Evolutionary conservation across 2,329 filamentous ascomycete genomes (phyloP).

Genomic region (Fusarium coffeatum): DNA sequence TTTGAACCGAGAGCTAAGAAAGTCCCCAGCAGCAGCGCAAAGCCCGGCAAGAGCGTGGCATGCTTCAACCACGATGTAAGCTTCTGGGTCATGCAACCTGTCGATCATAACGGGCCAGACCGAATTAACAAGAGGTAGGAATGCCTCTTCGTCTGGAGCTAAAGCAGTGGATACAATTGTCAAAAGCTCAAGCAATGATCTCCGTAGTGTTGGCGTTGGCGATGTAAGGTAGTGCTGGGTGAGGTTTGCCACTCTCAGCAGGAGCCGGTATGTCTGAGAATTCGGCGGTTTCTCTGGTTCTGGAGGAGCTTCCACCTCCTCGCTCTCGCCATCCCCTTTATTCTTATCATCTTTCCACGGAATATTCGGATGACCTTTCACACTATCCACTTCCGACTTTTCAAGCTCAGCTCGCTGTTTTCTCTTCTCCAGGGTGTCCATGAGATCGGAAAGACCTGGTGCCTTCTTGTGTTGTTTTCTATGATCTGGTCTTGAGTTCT

Average conservation of each 20-base stretch:
- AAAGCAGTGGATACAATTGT: conserved; percentile 78
- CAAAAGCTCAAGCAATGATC: conserved; percentile 81
- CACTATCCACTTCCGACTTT: conserved; percentile 50
- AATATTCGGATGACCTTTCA: conserved; percentile 49
- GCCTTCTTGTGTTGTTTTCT: conserved; percentile 53
- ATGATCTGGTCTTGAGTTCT: conserved; percentile 54
- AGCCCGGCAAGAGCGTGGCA: conserved; percentile 75
- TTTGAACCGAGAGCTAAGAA: conserved; percentile 80
- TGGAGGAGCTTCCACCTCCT: conserved; percentile 52
- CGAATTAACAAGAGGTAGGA: conserved; percentile 88
- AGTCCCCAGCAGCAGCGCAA: conserved; percentile 80
- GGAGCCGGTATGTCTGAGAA: conserved; percentile 82
- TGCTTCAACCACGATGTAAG: conserved; percentile 76
- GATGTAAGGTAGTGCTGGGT: conserved; percentile 93
- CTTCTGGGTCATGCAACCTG: conserved; percentile 74
- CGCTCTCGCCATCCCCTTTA: conserved; percentile 50
- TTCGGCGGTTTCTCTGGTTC: conserved; percentile 70
- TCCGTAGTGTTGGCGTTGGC: conserved; percentile 80
- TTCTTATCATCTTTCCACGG: conserved; percentile 55
- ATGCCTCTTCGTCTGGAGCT: conserved; percentile 80
- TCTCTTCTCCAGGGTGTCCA: conserved; percentile 70
- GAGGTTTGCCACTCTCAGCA: conserved; percentile 82
- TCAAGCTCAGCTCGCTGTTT: conserved; percentile 49
- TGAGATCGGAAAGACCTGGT: conserved; percentile 58
- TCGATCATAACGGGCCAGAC: conserved; percentile 86